These are phyloP conservation scores for Lactifluus hygrophoroides DNA, from an alignment of 768 basidiomycete genomes.

Conservation along the genomic window DNA sequence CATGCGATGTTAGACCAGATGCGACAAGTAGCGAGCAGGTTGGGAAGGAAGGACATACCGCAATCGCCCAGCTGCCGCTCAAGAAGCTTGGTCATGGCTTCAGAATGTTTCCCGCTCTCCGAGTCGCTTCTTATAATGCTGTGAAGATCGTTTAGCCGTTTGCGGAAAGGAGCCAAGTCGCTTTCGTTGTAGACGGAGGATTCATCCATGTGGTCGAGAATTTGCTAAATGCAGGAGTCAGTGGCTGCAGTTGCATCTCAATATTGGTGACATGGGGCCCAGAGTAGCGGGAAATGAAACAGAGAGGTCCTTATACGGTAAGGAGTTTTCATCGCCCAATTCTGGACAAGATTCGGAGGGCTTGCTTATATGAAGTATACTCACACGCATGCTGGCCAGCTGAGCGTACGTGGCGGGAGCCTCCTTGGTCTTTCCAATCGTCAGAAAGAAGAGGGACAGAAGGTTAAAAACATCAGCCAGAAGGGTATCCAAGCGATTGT, in stretches of 20 bases:
- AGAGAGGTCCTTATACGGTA: neutral
- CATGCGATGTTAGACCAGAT: neutral
- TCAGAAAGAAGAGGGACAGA: slow-evolving; percentile 94
- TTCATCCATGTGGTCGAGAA: slow-evolving; percentile 92
- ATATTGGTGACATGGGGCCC: neutral
- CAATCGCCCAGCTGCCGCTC: slow-evolving; percentile 88
- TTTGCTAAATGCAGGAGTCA: slow-evolving; percentile 51
- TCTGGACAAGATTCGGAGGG: neutral
- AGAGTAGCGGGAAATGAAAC: neutral
- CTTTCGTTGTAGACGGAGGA: slow-evolving; percentile 89
- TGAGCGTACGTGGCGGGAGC: slow-evolving; percentile 94
- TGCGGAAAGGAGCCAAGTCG: slow-evolving; percentile 82
- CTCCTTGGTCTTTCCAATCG: slow-evolving; percentile 92
- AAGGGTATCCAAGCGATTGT: slow-evolving; percentile 90
- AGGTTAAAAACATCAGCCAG: slow-evolving; percentile 94
- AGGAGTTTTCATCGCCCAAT: neutral
- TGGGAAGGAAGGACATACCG: slow-evolving; percentile 43
- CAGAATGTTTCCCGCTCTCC: slow-evolving; percentile 74
- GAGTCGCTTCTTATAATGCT: slow-evolving; percentile 79
- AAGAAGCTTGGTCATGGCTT: slow-evolving; percentile 80
- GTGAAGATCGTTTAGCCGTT: slow-evolving; percentile 72
- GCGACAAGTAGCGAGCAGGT: neutral
- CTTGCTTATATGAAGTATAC: slow-evolving; percentile 29
- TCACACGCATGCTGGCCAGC: slow-evolving; percentile 90
- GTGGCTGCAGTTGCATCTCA: neutral